Evolutionary conservation across 2,329 filamentous ascomycete species (phyloP).

Genomic region (Fusarium sp.): DNA sequence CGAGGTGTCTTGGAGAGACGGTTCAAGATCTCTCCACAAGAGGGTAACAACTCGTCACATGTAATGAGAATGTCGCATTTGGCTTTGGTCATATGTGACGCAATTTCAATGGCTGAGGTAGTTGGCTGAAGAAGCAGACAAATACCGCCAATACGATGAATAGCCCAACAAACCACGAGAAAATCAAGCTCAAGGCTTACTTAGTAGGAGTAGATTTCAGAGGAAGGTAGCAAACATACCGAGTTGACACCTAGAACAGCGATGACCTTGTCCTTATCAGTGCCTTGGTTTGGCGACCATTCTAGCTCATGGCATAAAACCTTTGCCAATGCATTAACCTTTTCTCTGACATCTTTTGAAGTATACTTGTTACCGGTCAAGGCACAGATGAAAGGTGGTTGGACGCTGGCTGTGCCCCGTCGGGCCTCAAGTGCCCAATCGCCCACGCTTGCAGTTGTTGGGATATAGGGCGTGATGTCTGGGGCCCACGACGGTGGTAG

Average conservation of each 20-base stretch:
- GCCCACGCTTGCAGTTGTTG: background rate
- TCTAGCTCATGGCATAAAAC: background rate
- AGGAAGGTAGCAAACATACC: background rate
- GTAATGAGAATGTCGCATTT: background rate
- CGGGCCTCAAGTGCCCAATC: background rate
- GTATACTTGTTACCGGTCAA: background rate
- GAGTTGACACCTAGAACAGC: background rate
- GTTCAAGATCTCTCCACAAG: background rate
- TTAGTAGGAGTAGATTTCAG: background rate
- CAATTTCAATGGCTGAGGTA: background rate
- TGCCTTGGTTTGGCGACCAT: background rate
- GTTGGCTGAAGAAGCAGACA: background rate
- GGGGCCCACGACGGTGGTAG: conserved; percentile 1
- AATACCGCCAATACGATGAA: background rate
- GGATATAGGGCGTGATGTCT: background rate
- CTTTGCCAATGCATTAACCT: background rate
- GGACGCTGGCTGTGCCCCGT: background rate
- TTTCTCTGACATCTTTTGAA: background rate
- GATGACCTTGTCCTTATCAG: background rate
- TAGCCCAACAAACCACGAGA: background rate
- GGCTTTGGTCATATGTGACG: background rate
- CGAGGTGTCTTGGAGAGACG: background rate
- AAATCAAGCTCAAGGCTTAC: background rate
- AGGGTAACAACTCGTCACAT: background rate
- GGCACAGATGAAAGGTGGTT: background rate